Evolutionary conservation across 305 asterid species (phyloP), one percentile per base, ranked within the genome.

Genomic region (Plantago coronopus): DNA sequence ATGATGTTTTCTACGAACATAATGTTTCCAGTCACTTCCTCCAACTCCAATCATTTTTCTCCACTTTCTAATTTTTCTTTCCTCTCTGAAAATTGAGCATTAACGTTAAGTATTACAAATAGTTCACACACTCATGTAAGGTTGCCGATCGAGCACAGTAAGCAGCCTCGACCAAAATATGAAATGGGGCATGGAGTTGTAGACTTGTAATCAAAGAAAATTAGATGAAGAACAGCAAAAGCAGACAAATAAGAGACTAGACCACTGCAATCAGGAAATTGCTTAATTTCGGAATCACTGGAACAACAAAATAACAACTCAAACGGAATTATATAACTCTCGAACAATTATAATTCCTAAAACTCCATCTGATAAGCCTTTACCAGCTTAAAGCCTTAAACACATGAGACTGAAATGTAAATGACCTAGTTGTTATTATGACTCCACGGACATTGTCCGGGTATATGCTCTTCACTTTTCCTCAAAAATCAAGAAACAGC

Each of bases 1-100:
- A 23, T 51, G 18, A 22, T 51, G 25, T 14, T 51, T 25, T 25
- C 29, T 25, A 25, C 29, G 29, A 5, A 25, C 29, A 25, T 7
- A 31, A 31, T 31, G 5, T 9, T 7, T 31, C 38, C 57, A 10
- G 2, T 51, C 57, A 23, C 16, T 50, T 21, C 56, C 56, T 21
- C 56, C 56, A 50, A 50, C 56, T 31, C 56, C 56, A 50, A 50
- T 50, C 56, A 50, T 50, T 50, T 22, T 50, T 50, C 56, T 50
- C 56, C 56, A 50, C 17, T 50, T 50, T 50, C 56, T 50, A 22
- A 50, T 50, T 22, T 10, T 21, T 50, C 37, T 50, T 19, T 50
- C 56, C 56, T 50, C 56, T 50, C 56, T 50, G 31, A 50, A 23
- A 48, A 51, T 6, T 15, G 7, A 15, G 57, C 38, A 6, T 23